Evolutionary conservation across 352 stramenopile genomes (phyloP), one percentile per base, ranked within the genome.

Genomic region (Phytophthora crassamura): DNA sequence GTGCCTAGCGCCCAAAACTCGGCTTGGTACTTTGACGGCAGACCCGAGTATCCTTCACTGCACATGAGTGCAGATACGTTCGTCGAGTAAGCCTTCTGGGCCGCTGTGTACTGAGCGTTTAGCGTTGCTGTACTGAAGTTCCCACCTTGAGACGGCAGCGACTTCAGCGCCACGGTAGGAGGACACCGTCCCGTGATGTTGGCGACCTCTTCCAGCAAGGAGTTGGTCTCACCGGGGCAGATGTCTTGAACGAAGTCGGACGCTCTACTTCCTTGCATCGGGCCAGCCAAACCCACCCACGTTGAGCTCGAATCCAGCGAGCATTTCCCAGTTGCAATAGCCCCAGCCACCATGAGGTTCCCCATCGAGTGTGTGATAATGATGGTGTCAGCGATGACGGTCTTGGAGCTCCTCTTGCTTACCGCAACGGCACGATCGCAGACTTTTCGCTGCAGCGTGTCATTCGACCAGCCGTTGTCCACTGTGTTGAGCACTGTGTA

Each of bases 41-140:
- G 59, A 8, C 75, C 78, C 2, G 55, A 65, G 40, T 69, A 71
- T 0, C 42, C 54, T 33, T 50, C 43, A 12, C 78, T 74, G 40
- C 78, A 87, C 36, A 84, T 72, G 6, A 66, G 56, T 2, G 60
- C 64, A 6, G 59, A 75, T n/a, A 75, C 59, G 36, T 74, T 59
- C 35, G 61, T 59, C 8, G 39, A 46, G 39, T 75, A 75, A 3
- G 47, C 63, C 4, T 51, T 50, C 33, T 75, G 70, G 7, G 64
- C 67, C 4, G 63, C 63, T 18, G 35, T 64, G 34, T 79, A 79
- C 16, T 59, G 51, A 3, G 64, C 53, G 16, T 64, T 53, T 9
- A 73, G 30, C 15, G 51, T 49, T 2, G 51, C 10, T 1, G 68
- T 64, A 14, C 51, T 59, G 57, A 67, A 70, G 6, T 32, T 54